Percentiles rank a stretch among this genome's conserved stretches.
These are phyloP conservation scores for Viola odorata DNA, from an alignment of 345 rosid genomes.

Conservation along the genomic window DNA sequence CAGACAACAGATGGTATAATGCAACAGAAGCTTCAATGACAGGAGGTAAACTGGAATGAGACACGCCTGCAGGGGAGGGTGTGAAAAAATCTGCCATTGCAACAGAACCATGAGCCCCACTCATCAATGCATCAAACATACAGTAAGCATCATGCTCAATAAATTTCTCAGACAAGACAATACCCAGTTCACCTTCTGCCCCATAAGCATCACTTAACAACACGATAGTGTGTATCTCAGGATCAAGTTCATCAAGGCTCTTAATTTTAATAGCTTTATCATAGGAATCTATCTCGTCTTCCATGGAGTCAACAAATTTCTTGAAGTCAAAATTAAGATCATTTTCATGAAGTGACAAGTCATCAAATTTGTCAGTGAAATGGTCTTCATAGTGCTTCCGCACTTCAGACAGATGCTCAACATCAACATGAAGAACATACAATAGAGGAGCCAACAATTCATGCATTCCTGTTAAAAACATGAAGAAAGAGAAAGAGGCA, in stretches of 20 bases:
- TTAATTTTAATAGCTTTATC: conserved; percentile 42
- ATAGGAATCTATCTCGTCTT: conserved; percentile 47
- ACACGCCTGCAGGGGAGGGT: conserved; percentile 44
- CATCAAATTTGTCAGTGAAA: conserved; percentile 87
- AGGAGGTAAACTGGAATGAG: conserved; percentile 64
- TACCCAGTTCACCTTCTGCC: conserved; percentile 96
- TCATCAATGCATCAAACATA: conserved; percentile 96
- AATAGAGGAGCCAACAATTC: conserved; percentile 93
- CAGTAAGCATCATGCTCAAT: conserved; percentile 98
- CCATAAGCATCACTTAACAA: conserved; percentile 86
- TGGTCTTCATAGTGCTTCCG: conserved; percentile 73
- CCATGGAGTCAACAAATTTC: conserved; percentile 55
- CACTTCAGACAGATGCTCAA: conserved; percentile 71
- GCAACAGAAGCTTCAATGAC: conserved; percentile 89
- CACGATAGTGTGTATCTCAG: conserved; percentile 60
- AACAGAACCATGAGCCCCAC: conserved; percentile 64
- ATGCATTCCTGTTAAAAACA: conserved; percentile 70
- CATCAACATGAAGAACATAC: conserved; percentile 88
- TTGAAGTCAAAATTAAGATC: conserved; percentile 77
- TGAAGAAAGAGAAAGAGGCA: neutral
- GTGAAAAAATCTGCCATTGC: conserved; percentile 82
- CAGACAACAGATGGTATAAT: conserved; percentile 62
- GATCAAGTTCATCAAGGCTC: conserved; percentile 78
- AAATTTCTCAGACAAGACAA: conserved; percentile 90
- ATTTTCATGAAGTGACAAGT: conserved; percentile 62